phyloP scores from a whole-genome alignment of 148 eudicot genomes.

The Mesembryanthemum crystallinum region DNA sequence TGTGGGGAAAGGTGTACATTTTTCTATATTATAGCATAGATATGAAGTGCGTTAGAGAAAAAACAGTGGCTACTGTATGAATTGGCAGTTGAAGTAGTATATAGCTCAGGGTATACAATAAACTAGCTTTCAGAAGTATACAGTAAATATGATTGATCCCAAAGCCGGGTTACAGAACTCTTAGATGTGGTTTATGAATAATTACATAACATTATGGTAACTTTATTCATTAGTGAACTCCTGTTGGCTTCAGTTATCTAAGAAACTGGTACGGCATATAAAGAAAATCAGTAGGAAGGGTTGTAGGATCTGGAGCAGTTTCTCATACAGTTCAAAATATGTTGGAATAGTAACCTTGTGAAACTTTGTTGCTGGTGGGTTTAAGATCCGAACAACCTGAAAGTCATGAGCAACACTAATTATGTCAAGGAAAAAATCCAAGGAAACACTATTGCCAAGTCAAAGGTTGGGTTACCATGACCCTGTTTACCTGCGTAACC shows the following conservation, averaged over 20 bases:
- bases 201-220: not conserved
- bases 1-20: not conserved
- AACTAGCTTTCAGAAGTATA: not conserved
- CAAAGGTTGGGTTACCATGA: not conserved
- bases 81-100: constrained; percentile 4
- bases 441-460: not conserved
- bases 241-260: constrained; percentile 8
- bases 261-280: constrained; percentile 18
- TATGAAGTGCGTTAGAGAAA: not conserved
- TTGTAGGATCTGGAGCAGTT: constrained; percentile 19
- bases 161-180: not conserved
- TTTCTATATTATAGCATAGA: not conserved
- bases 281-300: constrained; percentile 11
- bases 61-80: not conserved
- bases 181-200: not conserved
- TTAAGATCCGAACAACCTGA: constrained; percentile 70
- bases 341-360: constrained; percentile 14
- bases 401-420: constrained; percentile 11
- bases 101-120: not conserved
- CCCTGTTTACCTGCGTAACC: constrained; percentile 47
- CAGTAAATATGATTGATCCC: constrained; percentile 19
- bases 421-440: not conserved
- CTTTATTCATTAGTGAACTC: constrained; percentile 15
- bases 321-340: constrained; percentile 4
- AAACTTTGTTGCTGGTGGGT: not conserved